Conservation (phyloP, 2,329 filamentous ascomycete species). For the Colletotrichum sansevieriae region DNA sequence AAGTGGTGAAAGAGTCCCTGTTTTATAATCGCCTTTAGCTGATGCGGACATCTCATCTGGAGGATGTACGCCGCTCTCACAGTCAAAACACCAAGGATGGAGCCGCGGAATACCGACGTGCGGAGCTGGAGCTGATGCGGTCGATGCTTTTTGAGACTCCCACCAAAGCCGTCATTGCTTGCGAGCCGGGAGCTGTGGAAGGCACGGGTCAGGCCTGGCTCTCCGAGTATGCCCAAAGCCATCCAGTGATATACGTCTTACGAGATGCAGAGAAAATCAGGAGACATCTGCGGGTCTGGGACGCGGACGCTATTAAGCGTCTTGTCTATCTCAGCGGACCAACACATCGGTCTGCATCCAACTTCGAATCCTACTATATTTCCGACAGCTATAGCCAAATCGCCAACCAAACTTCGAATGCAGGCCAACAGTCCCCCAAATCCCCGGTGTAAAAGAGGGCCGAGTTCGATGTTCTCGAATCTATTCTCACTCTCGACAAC, state of each 20-base stretch:
- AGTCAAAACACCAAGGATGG: constrained; percentile 69
- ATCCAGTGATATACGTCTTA: constrained; percentile 78
- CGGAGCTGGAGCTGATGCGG: constrained; percentile 72
- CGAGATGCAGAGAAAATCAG: constrained; percentile 75
- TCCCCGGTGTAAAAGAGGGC: constrained; percentile 75
- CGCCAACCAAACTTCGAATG: not conserved
- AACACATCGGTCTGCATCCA: constrained; percentile 75
- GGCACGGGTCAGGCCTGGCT: no score
- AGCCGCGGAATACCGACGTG: constrained; percentile 70
- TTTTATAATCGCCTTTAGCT: no score
- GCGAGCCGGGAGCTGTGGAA: constrained; percentile 72
- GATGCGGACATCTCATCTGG: no score
- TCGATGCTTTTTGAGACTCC: constrained; percentile 70
- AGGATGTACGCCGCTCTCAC: no score
- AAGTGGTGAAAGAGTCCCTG: no score
- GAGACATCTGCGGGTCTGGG: constrained; percentile 68
- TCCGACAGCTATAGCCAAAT: constrained; percentile 51
- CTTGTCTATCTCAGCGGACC: constrained; percentile 69
- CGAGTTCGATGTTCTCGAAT: constrained; percentile 77
- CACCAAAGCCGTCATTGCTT: constrained; percentile 76
- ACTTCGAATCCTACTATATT: constrained; percentile 82
- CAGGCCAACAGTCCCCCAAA: constrained; percentile 54
- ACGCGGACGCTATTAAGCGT: constrained; percentile 67
- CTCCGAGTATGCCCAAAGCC: constrained; percentile 70
- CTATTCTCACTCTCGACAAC: constrained; percentile 47